Evolutionary conservation across 495 filamentous ascomycete species (phyloP).

Genomic region (Podospora tetraspora): DNA sequence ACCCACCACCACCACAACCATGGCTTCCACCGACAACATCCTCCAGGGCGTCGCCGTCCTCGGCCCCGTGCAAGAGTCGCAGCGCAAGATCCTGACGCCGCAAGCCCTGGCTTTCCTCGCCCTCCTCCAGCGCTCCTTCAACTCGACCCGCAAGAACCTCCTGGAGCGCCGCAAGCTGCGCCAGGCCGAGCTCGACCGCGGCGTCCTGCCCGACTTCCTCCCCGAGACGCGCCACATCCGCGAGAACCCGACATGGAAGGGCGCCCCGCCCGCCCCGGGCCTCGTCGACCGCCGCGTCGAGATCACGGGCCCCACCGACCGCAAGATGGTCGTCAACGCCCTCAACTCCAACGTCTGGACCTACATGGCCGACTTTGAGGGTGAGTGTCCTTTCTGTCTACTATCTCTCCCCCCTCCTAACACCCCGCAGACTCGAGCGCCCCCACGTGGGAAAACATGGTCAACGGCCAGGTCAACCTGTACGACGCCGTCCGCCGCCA

Average conservation of each 20-base stretch:
- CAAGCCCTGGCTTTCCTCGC: conserved; percentile 90
- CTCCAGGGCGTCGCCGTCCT: conserved; percentile 86
- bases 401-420: too few species aligned
- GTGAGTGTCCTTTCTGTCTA: conserved; percentile 44
- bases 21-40: conserved; percentile 67
- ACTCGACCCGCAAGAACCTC: conserved; percentile 79
- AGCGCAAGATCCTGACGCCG: conserved; percentile 86
- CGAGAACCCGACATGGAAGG: conserved; percentile 91
- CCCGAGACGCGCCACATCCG: conserved; percentile 95
- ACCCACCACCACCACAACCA: conserved; percentile 28
- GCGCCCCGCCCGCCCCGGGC: conserved; percentile 86
- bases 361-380: conserved; percentile 99
- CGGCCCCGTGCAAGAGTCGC: conserved; percentile 67
- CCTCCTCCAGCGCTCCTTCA: conserved; percentile 91
- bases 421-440: conserved; percentile 74
- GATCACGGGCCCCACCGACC: conserved; percentile 95
- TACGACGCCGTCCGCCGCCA: conserved; percentile 94
- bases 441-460: conserved; percentile 99
- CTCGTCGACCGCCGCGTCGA: conserved; percentile 94
- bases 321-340: conserved; percentile 99
- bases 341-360: conserved; percentile 97
- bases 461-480: conserved; percentile 96
- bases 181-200: conserved; percentile 93
- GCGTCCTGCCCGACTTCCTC: conserved; percentile 87
- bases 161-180: conserved; percentile 80